Evolutionary conservation across 106 monocot species (phyloP).

Genomic region (Phalaenopsis equestris): DNA sequence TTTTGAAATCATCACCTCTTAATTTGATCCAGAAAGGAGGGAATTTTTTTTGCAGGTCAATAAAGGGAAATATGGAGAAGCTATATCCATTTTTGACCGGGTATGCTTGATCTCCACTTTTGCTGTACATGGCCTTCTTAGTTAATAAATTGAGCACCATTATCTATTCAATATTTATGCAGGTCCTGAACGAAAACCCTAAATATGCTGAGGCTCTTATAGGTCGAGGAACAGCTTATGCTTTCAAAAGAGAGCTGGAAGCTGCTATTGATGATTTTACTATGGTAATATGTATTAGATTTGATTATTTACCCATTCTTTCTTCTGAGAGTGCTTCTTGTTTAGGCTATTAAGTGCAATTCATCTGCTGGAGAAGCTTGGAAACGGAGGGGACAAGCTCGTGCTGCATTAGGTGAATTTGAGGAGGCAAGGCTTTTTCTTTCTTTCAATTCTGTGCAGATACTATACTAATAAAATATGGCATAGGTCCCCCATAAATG

Average conservation of each 20-base stretch:
- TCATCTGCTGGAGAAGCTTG: constrained; percentile 83
- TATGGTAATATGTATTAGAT: constrained; percentile 34
- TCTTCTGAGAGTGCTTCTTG: constrained; percentile 5
- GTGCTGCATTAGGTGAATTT: constrained; percentile 84
- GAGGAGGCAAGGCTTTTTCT: constrained; percentile 38
- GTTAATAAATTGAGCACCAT: neutral
- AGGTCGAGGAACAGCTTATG: constrained; percentile 93
- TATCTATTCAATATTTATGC: constrained; percentile 4
- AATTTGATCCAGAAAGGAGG: neutral
- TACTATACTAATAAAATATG: no score
- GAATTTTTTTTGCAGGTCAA: constrained; percentile 56
- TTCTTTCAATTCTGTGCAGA: neutral
- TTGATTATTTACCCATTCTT: neutral
- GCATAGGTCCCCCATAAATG: no score
- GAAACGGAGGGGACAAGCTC: constrained; percentile 92
- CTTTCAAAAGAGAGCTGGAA: constrained; percentile 86
- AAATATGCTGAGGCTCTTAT: constrained; percentile 81
- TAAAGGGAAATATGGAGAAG: constrained; percentile 84
- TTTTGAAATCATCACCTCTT: neutral
- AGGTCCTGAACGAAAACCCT: constrained; percentile 83
- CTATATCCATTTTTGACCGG: constrained; percentile 81
- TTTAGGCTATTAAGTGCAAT: constrained; percentile 77
- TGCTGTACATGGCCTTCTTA: neutral
- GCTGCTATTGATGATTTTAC: constrained; percentile 91
- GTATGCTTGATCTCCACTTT: constrained; percentile 16